Conservation (phyloP, 495 filamentous ascomycete species). For the Aspergillus baeticus region DNA sequence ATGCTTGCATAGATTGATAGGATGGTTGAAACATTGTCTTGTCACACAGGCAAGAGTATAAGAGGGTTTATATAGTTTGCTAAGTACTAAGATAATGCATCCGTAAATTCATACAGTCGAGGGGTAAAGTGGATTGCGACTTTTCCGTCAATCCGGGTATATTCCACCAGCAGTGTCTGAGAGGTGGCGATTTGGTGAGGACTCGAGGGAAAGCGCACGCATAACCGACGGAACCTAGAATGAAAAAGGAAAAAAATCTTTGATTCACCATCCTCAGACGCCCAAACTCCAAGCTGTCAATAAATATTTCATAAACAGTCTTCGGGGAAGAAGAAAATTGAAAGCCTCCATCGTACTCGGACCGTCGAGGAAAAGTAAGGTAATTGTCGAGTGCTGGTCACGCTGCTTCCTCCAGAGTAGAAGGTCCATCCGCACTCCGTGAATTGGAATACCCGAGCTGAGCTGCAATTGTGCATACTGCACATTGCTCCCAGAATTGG, state of each 20-base stretch:
- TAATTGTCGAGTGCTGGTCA: not conserved
- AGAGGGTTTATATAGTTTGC: not conserved
- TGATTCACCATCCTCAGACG: not conserved
- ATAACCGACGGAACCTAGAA: too few relatives aligned
- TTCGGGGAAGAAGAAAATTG: not conserved
- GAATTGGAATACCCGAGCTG: not conserved
- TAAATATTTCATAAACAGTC: not conserved
- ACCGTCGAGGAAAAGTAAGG: not conserved
- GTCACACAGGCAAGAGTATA: not conserved
- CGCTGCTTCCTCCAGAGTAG: not conserved
- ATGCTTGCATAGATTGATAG: not conserved
- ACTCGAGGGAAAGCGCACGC: too few relatives aligned
- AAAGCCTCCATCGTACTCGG: not conserved
- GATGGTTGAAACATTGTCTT: not conserved
- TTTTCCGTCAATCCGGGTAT: too few relatives aligned
- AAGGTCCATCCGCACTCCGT: not conserved
- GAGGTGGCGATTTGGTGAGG: too few relatives aligned
- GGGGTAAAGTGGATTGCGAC: too few relatives aligned
- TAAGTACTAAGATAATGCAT: too few relatives aligned
- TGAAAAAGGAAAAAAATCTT: too few relatives aligned
- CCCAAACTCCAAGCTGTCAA: conserved; percentile 5
- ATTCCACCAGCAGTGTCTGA: too few relatives aligned
- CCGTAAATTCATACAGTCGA: too few relatives aligned
- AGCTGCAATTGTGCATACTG: not conserved
- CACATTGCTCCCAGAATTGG: not conserved